Base-by-base conservation (phyloP, 2,329 filamentous ascomycete genomes). In the Alternaria sp. region DNA sequence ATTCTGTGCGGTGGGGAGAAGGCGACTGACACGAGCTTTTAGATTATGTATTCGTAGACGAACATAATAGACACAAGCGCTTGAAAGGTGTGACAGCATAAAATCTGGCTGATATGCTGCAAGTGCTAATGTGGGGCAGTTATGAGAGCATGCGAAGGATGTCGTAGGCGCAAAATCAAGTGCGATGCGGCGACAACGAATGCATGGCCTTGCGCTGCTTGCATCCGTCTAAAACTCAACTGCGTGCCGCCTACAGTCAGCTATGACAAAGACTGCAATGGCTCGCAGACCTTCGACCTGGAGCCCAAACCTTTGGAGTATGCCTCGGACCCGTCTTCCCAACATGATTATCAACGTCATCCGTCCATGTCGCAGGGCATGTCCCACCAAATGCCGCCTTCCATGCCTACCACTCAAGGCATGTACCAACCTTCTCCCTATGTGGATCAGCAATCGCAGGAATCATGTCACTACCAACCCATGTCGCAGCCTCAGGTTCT, bases 31-130 rank as follows among this genome's bases (percentile, higher is more conserved):
- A 46, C 36, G 40, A 26, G 17, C 74, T 44, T 59, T 44, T 71
- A 96, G 93, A 97, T 78, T 98, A 97, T 90, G 95, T 98, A 71
- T 98, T 98, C 75, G 95, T 98, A 57, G 94, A 98, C 79, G 94
- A 98, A 79, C 95, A 98, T 79, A 98, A 98, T 81, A 90, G 95
- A 65, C 95, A 98, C 80, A 98, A 98, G 80, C 88, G 94, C 70
- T 82, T 98, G 63, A 98, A 98, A 85, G 92, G 92, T 95, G 86
- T 61, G 77, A 41, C 46, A 51, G 34, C 60, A 45, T 37, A 14
- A 24, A 13, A 5, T 40, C 49, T 26, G 44, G 24, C 14, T 52
- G 42, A 17, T 33, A 54, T 48, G 45, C 49, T 48, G 45, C 49
- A 37, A 17, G 17, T 67, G 64, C 73, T 77, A 63, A 77, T 61